Conservation (phyloP, 2,329 filamentous ascomycete species). For the Chaetomium sp. region DNA sequence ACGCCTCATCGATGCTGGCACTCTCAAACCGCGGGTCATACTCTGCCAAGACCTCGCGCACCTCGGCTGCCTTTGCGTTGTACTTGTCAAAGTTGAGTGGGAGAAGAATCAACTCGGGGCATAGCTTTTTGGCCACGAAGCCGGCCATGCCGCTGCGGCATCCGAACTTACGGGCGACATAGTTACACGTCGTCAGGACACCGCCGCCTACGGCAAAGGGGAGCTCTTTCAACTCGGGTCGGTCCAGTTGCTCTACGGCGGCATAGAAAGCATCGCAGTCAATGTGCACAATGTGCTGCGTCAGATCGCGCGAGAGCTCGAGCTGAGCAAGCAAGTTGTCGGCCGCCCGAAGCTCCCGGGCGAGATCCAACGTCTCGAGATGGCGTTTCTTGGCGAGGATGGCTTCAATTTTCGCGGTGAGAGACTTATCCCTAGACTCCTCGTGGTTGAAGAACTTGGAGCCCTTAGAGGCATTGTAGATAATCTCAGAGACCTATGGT, state of each 20-base stretch:
- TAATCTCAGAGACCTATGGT: slow-evolving; percentile 81
- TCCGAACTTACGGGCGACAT: slow-evolving; percentile 84
- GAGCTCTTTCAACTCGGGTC: slow-evolving; percentile 79
- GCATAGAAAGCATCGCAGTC: slow-evolving; percentile 97
- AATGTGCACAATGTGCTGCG: slow-evolving; percentile 84
- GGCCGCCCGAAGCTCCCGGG: slow-evolving; percentile 70
- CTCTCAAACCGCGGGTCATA: slow-evolving; percentile 93
- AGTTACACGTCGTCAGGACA: slow-evolving; percentile 74
- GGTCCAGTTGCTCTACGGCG: slow-evolving; percentile 82
- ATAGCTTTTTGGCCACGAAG: slow-evolving; percentile 93
- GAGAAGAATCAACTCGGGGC: slow-evolving; percentile 79
- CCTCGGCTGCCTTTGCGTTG: slow-evolving; percentile 82
- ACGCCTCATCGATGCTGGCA: slow-evolving; percentile 94
- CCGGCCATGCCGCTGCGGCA: slow-evolving; percentile 94
- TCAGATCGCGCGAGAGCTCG: slow-evolving; percentile 76
- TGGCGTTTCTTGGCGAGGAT: slow-evolving; percentile 75
- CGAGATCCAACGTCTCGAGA: slow-evolving; percentile 75
- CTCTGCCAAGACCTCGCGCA: slow-evolving; percentile 76
- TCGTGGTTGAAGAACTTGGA: slow-evolving; percentile 96
- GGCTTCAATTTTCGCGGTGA: slow-evolving; percentile 82
- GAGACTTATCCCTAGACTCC: slow-evolving; percentile 74
- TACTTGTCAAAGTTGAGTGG: slow-evolving; percentile 92
- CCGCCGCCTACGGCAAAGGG: slow-evolving; percentile 86
- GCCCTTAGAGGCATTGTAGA: slow-evolving; percentile 94
- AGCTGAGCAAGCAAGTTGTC: slow-evolving; percentile 81